Evolutionary conservation across 1,284 basidiomycete genomes (phyloP).

Genomic region (Sporisorium scitamineum): DNA sequence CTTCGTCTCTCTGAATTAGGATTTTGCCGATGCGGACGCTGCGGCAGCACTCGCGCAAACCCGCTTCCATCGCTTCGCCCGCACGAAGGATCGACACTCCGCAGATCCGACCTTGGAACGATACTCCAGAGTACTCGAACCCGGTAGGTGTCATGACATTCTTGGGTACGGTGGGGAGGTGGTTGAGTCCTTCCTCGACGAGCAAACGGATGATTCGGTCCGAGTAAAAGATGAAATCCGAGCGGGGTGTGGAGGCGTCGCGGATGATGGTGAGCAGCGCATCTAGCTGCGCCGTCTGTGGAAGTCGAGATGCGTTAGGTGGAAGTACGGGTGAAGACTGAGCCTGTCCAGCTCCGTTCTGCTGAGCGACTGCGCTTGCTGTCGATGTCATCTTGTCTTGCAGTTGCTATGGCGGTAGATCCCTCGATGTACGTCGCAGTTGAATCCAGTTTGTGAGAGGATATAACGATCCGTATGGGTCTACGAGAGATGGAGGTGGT

Average conservation of each 20-base stretch:
- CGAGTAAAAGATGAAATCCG: slow-evolving; percentile 97
- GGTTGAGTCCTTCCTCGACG: slow-evolving; percentile 85
- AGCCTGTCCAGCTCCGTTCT: slow-evolving; percentile 21
- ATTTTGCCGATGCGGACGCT: slow-evolving; percentile 64
- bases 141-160: slow-evolving; percentile 72
- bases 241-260: slow-evolving; percentile 72
- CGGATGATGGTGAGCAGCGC: slow-evolving; percentile 95
- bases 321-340: slow-evolving; percentile 72
- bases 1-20: slow-evolving; percentile 71
- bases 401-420: background rate
- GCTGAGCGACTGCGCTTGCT: background rate
- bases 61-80: slow-evolving; percentile 73
- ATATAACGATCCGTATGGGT: background rate
- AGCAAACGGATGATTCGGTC: slow-evolving; percentile 76
- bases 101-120: slow-evolving; percentile 65
- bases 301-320: slow-evolving; percentile 83
- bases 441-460: background rate
- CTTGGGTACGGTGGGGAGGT: slow-evolving; percentile 76
- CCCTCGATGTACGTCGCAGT: background rate
- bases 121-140: slow-evolving; percentile 74
- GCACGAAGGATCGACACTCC: slow-evolving; percentile 69
- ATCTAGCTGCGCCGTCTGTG: slow-evolving; percentile 82
- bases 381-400: slow-evolving; percentile 23
- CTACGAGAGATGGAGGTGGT: background rate
- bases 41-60: slow-evolving; percentile 88